phyloP scores from a whole-genome alignment of 2,329 filamentous ascomycete genomes.

The Aspergillus pseudoterreus region DNA sequence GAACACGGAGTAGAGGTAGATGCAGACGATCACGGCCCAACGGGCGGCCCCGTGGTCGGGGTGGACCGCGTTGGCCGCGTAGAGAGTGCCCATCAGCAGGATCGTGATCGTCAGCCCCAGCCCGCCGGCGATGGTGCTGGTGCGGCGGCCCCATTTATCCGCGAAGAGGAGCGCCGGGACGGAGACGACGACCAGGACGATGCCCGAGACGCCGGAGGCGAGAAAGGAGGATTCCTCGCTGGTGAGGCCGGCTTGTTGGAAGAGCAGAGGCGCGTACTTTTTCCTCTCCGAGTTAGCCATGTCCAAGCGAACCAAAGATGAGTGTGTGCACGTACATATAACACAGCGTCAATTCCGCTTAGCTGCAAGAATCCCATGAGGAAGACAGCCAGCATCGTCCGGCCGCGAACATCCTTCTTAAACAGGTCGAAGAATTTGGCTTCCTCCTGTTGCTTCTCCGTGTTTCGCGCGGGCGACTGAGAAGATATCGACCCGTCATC shows the following conservation, averaged over 20 bases:
- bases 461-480: too few relatives aligned
- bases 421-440: neutral
- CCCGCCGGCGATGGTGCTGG: neutral
- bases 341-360: constrained; percentile 1
- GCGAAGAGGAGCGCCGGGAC: constrained; percentile 1
- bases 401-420: neutral
- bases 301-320: neutral
- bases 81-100: neutral
- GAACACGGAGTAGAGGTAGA: neutral
- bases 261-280: too few relatives aligned
- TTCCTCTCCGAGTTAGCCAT: too few relatives aligned
- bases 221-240: too few relatives aligned
- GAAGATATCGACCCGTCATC: too few relatives aligned
- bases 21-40: constrained; percentile 4
- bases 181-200: neutral
- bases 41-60: neutral
- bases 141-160: constrained; percentile 4
- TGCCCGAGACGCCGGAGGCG: too few relatives aligned
- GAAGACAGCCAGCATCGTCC: constrained; percentile 3
- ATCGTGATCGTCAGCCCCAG: neutral
- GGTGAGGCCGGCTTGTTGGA: too few relatives aligned
- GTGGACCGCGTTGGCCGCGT: too few relatives aligned
- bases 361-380: constrained; percentile 3
- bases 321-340: neutral
- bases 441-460: too few relatives aligned